Base-by-base conservation (phyloP, 2,329 filamentous ascomycete species). In the Keithomyces neogunnii region DNA sequence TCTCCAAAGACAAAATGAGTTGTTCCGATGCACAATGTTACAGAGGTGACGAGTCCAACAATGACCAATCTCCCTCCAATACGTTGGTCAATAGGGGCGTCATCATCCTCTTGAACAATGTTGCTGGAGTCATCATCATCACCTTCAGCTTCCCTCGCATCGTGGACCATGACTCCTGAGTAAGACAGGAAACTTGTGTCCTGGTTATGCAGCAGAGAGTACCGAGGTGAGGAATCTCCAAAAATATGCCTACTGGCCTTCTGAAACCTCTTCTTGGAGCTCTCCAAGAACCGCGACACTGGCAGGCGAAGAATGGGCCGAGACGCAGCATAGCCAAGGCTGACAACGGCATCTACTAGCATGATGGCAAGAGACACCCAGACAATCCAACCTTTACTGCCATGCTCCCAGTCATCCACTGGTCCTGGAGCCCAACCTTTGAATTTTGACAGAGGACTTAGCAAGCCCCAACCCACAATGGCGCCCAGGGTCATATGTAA, bases 321-420 rank as follows among this genome's bases (percentile, higher is more conserved):
- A 2, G 87, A 57, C 1, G 87, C 73, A 40, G 96, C 78, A 74
- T 91, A 90, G 1, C 86, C 82, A 8, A 99, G 79, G 60, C 88
- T 96, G 55, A 97, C 80, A 3, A 99, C 77, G 0, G 92, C 89
- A 68, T 99, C 93, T 28, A 89, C 88, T 30, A 99, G 77, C 93
- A 99, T 99, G 58, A 99, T 96, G 3, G 93, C 89, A 32, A 99
- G 73, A 35, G 89, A 96, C 2, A 95, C 77, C 93, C 93, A 99
- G 0, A 99, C 89, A 54, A 99, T 97, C 93, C 93, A 99, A 39
- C 92, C 93, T 70, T 97, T 96, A 65, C 89, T 96, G 8, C 93
- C 93, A 13, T 77, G 82, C 53, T 92, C 88, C 93, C 93, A 99
- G 65, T 95, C 88, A 51, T 82, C 78, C 1, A 96, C 89, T 1